These are phyloP conservation scores for Calocera cornea DNA, from an alignment of 768 basidiomycete genomes.

Conservation along the genomic window DNA sequence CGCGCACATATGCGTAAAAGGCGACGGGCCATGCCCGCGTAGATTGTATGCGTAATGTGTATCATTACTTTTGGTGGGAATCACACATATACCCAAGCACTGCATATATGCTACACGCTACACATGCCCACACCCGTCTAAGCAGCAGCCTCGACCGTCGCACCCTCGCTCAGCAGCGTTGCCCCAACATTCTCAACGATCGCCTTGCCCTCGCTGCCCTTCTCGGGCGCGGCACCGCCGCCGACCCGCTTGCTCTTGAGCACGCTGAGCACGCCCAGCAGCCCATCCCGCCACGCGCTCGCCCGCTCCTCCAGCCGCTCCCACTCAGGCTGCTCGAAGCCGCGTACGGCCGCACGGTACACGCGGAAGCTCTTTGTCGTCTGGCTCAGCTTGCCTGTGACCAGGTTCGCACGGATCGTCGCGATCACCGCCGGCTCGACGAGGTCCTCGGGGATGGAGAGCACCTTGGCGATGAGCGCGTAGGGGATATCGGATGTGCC, in stretches of 20 bases:
- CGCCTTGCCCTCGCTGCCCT: background rate
- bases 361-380: constrained; percentile 59
- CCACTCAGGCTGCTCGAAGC: constrained; percentile 72
- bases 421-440: constrained; percentile 80
- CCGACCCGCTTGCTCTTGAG: background rate
- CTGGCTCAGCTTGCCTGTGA: constrained; percentile 76
- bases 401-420: constrained; percentile 71
- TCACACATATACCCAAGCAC: background rate
- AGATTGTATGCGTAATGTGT: constrained; percentile 5
- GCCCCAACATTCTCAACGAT: background rate
- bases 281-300: constrained; percentile 61
- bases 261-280: constrained; percentile 56
- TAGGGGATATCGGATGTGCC: constrained; percentile 43
- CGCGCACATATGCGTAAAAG: too few relatives aligned
- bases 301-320: constrained; percentile 58
- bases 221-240: background rate
- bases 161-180: background rate
- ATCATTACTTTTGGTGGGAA: constrained; percentile 2
- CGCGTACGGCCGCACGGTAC: constrained; percentile 56
- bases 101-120: constrained; percentile 6
- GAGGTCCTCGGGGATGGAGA: constrained; percentile 49
- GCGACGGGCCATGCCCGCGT: background rate
- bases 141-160: background rate
- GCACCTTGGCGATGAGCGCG: constrained; percentile 46
- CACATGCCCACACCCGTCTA: background rate